Evolutionary conservation across 306 rosid genomes (phyloP).

Genomic region (Alnus rubra): DNA sequence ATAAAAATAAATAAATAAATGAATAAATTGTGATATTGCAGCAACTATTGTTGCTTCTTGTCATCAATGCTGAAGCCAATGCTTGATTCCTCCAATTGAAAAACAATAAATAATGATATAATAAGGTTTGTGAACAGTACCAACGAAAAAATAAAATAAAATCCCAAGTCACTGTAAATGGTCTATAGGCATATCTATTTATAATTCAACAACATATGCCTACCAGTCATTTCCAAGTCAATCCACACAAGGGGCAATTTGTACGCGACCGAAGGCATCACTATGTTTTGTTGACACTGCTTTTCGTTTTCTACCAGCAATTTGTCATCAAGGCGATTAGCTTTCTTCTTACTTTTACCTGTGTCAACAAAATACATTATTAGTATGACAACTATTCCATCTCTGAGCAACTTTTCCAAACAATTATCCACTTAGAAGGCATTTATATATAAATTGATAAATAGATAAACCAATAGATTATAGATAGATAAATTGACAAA

Average conservation of each 20-base stretch:
- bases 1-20: no score
- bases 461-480: no score
- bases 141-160: neutral
- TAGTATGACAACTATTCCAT: slow-evolving; percentile 10
- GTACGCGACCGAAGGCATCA: slow-evolving; percentile 42
- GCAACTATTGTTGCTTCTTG: neutral
- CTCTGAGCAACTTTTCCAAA: neutral
- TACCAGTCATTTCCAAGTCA: slow-evolving; percentile 99
- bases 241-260: slow-evolving; percentile 92
- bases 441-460: no score
- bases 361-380: slow-evolving; percentile 35
- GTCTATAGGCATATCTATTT: slow-evolving; percentile 5
- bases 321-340: slow-evolving; percentile 29
- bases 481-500: no score
- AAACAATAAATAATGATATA: neutral
- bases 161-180: slow-evolving; percentile 1
- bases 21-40: neutral
- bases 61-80: neutral
- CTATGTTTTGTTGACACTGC: slow-evolving; percentile 26
- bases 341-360: slow-evolving; percentile 51
- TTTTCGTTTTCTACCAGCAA: slow-evolving; percentile 10
- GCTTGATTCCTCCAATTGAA: neutral
- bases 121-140: neutral
- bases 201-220: slow-evolving; percentile 21
- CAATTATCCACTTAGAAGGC: neutral